phyloP scores from a whole-genome alignment of 306 rosid species.

The Mimosa pudica region DNA sequence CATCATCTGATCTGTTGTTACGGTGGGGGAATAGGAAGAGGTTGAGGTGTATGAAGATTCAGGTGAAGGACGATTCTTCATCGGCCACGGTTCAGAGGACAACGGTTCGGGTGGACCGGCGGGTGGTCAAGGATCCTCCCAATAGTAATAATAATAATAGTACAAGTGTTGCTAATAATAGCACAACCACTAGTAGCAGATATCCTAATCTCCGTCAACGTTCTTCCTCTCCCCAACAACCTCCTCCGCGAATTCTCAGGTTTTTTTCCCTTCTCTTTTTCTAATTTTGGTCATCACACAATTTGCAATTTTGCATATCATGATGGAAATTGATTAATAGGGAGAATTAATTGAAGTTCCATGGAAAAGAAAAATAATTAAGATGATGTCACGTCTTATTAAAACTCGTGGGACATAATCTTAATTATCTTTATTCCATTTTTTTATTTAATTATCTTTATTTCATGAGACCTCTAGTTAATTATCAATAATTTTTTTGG shows the following conservation, averaged over 20 bases:
- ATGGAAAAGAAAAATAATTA: too few relatives aligned
- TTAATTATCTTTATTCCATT: too few relatives aligned
- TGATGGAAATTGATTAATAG: too few relatives aligned
- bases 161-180: constrained; percentile 10
- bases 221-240: constrained; percentile 72
- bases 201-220: constrained; percentile 85
- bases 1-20: constrained; percentile 67
- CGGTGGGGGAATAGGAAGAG: constrained; percentile 98
- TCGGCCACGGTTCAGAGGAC: constrained; percentile 64
- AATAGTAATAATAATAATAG: constrained; percentile 24
- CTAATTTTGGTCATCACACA: neutral
- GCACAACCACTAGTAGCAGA: constrained; percentile 43
- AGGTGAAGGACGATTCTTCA: constrained; percentile 72
- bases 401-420: too few relatives aligned
- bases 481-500: too few relatives aligned
- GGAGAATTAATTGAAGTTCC: too few relatives aligned
- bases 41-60: constrained; percentile 87
- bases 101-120: constrained; percentile 78
- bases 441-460: too few relatives aligned
- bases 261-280: constrained; percentile 4
- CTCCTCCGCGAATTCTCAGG: constrained; percentile 81
- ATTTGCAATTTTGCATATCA: too few relatives aligned
- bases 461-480: too few relatives aligned
- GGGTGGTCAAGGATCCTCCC: constrained; percentile 69
- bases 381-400: too few relatives aligned